Percentiles rank a stretch among this genome's conserved stretches.
These are phyloP conservation scores for Diplodia scrobiculata DNA, from an alignment of 2,329 filamentous ascomycete genomes.

Conservation along the genomic window DNA sequence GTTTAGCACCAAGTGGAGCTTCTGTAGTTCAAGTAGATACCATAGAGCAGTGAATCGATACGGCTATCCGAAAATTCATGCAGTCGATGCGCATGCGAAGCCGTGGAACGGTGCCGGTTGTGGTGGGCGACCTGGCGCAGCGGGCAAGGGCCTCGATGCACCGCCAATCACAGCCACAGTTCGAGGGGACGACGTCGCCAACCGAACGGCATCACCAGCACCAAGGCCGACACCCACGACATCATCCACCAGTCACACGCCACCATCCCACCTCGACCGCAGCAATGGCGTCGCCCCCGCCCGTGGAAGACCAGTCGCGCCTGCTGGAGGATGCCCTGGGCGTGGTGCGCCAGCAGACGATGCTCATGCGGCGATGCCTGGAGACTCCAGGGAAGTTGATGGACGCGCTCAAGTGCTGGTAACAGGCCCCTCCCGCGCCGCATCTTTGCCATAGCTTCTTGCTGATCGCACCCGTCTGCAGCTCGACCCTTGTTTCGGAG, in stretches of 20 bases:
- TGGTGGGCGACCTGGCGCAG: constrained; percentile 12
- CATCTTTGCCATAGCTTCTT: neutral
- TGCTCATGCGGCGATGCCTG: constrained; percentile 95
- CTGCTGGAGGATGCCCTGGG: constrained; percentile 96
- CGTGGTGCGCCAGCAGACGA: constrained; percentile 95
- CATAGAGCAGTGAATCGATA: no score
- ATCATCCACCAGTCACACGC: constrained; percentile 27
- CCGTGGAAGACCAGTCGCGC: constrained; percentile 67
- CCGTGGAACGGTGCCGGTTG: neutral
- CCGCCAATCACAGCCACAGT: constrained; percentile 22
- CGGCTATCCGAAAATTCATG: neutral
- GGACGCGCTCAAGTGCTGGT: constrained; percentile 99
- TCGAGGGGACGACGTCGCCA: constrained; percentile 27
- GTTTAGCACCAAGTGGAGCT: neutral
- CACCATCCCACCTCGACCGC: constrained; percentile 56
- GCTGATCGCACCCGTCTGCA: constrained; percentile 46
- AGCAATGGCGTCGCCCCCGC: constrained; percentile 52
- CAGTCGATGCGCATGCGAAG: constrained; percentile 9
- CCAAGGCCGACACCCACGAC: constrained; percentile 21
- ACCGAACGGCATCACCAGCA: constrained; percentile 27
- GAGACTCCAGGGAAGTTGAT: constrained; percentile 98
- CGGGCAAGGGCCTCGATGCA: constrained; percentile 11
- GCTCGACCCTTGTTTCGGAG: constrained; percentile 97
- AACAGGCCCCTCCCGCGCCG: constrained; percentile 34
- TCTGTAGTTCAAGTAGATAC: neutral